Evolutionary conservation across 495 filamentous ascomycete genomes (phyloP).

Genomic region (Tetracladium setigerum): DNA sequence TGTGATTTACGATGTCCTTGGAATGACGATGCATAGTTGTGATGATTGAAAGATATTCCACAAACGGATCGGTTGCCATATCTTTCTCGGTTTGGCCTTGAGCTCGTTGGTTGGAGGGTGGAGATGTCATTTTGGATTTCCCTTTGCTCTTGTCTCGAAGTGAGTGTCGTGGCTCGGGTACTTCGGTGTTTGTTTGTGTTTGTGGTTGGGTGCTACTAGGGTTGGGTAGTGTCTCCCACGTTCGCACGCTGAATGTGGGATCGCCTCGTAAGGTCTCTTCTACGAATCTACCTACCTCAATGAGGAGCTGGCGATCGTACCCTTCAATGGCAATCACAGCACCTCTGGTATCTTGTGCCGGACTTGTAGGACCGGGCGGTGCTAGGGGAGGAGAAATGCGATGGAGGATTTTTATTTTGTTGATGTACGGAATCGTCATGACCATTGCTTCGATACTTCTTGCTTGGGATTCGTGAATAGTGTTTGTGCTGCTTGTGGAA

Average conservation of each 20-base stretch:
- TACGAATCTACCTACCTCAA: constrained; percentile 51
- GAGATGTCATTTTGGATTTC: neutral
- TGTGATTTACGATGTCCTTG: constrained; percentile 55
- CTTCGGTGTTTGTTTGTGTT: constrained; percentile 1
- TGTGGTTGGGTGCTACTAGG: neutral
- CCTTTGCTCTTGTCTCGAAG: too few species aligned
- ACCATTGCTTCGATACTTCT: constrained; percentile 59
- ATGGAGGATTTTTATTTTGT: constrained; percentile 63
- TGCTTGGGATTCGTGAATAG: constrained; percentile 20
- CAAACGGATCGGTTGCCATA: constrained; percentile 33
- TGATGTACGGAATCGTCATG: constrained; percentile 61
- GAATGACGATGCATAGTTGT: constrained; percentile 64
- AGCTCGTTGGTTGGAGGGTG: neutral
- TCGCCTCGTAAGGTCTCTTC: constrained; percentile 49
- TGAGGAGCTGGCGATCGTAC: constrained; percentile 44
- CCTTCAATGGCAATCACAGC: constrained; percentile 81
- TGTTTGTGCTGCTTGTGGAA: too few species aligned
- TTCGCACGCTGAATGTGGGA: constrained; percentile 49
- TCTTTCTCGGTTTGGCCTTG: constrained; percentile 8
- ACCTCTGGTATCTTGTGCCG: constrained; percentile 47
- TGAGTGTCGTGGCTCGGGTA: neutral
- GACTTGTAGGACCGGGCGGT: constrained; percentile 33
- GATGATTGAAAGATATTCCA: constrained; percentile 63
- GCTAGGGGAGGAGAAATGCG: constrained; percentile 60
- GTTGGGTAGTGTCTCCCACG: constrained; percentile 28